These are phyloP conservation scores for Camellia oleifera DNA, from an alignment of 179 eudicot genomes.

Conservation along the genomic window DNA sequence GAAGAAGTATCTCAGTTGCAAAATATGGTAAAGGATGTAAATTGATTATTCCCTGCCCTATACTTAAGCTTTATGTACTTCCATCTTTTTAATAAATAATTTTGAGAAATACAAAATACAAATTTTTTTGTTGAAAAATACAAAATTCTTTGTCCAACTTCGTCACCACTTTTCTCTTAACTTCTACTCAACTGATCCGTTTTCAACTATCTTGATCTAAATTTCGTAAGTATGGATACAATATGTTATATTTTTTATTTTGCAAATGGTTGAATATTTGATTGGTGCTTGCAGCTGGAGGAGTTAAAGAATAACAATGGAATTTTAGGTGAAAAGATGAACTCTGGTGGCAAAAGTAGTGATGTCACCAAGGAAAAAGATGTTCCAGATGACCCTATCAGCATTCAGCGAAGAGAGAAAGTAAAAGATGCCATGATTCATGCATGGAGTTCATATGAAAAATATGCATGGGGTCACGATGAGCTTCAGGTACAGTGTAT, in stretches of 20 bases:
- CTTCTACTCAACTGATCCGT: neutral
- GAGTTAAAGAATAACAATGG: conserved; percentile 44
- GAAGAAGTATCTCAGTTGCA: conserved; percentile 59
- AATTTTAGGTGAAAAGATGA: conserved; percentile 27
- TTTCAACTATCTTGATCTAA: neutral
- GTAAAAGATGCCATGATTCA: conserved; percentile 98
- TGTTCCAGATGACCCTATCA: conserved; percentile 59
- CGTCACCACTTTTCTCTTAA: neutral
- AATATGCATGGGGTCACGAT: conserved; percentile 99
- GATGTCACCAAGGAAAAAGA: conserved; percentile 19
- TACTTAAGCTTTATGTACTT: neutral
- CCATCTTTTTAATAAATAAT: neutral
- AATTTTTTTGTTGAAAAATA: neutral
- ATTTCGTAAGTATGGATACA: neutral
- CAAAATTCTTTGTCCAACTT: neutral
- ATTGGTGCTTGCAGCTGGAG: conserved; percentile 54
- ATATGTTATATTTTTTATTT: conserved; percentile 3
- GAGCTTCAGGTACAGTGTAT: conserved; percentile 79
- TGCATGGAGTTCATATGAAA: conserved; percentile 98
- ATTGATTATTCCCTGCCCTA: neutral
- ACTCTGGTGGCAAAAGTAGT: conserved; percentile 5
- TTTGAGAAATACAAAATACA: neutral
- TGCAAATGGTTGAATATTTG: conserved; percentile 6
- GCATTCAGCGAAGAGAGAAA: conserved; percentile 68
- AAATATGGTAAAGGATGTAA: conserved; percentile 40